These are phyloP conservation scores for Globisporangium yorkense DNA, from an alignment of 352 stramenopile species.

Conservation along the genomic window DNA sequence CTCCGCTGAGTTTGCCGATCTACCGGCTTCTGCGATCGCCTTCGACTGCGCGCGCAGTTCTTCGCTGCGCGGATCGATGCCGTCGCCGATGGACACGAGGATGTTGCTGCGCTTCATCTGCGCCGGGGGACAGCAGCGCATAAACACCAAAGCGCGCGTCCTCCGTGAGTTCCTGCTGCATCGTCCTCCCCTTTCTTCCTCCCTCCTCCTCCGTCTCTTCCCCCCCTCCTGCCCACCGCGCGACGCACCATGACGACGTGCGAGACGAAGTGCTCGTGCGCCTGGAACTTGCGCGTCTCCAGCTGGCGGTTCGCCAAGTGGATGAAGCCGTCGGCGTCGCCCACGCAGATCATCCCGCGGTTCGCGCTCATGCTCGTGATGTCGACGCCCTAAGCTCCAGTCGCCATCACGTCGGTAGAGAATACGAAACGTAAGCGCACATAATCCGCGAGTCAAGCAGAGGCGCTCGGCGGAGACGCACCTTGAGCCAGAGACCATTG, in stretches of 20 bases:
- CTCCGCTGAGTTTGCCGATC: slow-evolving; percentile 38
- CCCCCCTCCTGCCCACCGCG: neutral
- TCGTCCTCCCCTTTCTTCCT: neutral
- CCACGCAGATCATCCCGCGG: slow-evolving; percentile 78
- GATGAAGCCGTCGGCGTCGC: slow-evolving; percentile 79
- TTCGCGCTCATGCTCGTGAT: slow-evolving; percentile 87
- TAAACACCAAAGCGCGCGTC: neutral
- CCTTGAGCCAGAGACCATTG: slow-evolving; percentile 82
- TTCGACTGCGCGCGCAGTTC: slow-evolving; percentile 75
- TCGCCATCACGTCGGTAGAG: slow-evolving; percentile 5
- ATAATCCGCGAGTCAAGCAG: neutral
- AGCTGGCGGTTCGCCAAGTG: slow-evolving; percentile 78
- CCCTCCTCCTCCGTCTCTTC: neutral
- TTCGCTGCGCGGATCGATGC: slow-evolving; percentile 75
- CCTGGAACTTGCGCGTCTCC: slow-evolving; percentile 78
- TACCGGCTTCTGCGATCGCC: slow-evolving; percentile 67
- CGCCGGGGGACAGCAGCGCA: neutral
- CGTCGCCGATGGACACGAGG: slow-evolving; percentile 79
- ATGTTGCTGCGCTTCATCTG: slow-evolving; percentile 89
- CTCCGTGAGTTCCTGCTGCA: neutral
- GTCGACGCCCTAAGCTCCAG: slow-evolving; percentile 50
- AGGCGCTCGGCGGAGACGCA: slow-evolving; percentile 12
- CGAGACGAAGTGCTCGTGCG: slow-evolving; percentile 83
- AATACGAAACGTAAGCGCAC: neutral
- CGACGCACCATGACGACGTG: slow-evolving; percentile 80